Evolutionary conservation across 352 stramenopile genomes (phyloP).

Genomic region (Phytophthora hybrid): DNA sequence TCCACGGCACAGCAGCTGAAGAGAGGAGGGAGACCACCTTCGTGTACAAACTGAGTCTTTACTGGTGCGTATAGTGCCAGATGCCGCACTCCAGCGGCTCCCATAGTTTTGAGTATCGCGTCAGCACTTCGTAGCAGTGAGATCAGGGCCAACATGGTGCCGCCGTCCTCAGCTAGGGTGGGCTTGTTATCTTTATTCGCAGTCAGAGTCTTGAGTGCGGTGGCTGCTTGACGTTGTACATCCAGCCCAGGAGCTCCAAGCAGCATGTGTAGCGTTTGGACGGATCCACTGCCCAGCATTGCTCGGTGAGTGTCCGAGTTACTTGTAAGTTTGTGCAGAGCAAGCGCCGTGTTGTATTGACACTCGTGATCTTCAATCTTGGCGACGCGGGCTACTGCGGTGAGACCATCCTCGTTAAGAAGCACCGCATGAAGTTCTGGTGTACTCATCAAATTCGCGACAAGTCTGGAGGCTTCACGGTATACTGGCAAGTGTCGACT

Average conservation of each 20-base stretch:
- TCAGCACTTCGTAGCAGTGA: constrained; percentile 84
- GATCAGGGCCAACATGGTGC: constrained; percentile 82
- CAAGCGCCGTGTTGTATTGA: constrained; percentile 90
- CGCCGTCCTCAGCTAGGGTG: constrained; percentile 88
- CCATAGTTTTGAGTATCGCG: constrained; percentile 86
- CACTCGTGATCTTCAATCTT: constrained; percentile 93
- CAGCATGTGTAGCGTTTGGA: constrained; percentile 76
- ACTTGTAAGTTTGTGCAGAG: constrained; percentile 89
- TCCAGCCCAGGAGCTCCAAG: constrained; percentile 77
- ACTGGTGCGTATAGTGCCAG: constrained; percentile 83
- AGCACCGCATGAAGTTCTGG: constrained; percentile 82
- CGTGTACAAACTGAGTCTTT: constrained; percentile 74
- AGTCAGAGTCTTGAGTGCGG: constrained; percentile 93
- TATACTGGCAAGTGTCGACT: constrained; percentile 91
- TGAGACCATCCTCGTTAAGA: constrained; percentile 82
- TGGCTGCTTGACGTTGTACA: constrained; percentile 90
- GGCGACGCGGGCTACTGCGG: constrained; percentile 86
- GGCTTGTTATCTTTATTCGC: constrained; percentile 93
- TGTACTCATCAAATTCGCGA: constrained; percentile 92
- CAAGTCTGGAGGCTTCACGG: constrained; percentile 90
- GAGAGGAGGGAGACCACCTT: constrained; percentile 70
- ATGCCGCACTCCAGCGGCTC: constrained; percentile 88
- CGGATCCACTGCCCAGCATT: constrained; percentile 66
- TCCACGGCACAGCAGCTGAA: constrained; percentile 68
- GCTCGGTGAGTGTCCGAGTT: constrained; percentile 76